phyloP scores from a whole-genome alignment of 2,329 filamentous ascomycete species.

The Penicillium brasilianum region DNA sequence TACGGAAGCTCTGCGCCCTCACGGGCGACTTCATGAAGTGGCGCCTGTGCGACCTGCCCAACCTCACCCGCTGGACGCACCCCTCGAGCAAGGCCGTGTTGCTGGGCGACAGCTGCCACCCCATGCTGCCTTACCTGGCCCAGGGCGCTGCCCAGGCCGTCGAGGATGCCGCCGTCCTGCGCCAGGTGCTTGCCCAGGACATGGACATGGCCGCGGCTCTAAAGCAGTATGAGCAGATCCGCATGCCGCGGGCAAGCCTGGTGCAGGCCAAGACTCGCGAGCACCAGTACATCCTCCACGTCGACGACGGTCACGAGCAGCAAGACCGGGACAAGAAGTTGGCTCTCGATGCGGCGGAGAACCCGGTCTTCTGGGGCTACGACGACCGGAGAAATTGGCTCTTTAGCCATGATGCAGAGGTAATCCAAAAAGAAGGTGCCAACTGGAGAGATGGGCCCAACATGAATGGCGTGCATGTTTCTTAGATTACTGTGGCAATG shows the following conservation, averaged over 20 bases:
- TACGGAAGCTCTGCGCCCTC: slow-evolving; percentile 43
- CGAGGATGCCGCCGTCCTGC: slow-evolving; percentile 68
- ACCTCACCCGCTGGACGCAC: slow-evolving; percentile 63
- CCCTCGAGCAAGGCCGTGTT: slow-evolving; percentile 58
- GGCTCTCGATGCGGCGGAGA: slow-evolving; percentile 22
- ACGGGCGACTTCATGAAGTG: slow-evolving; percentile 66
- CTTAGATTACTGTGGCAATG: slow-evolving; percentile 7
- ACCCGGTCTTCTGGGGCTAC: slow-evolving; percentile 23
- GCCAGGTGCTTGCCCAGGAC: slow-evolving; percentile 54
- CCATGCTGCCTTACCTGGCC: slow-evolving; percentile 69
- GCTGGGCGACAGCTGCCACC: slow-evolving; percentile 69
- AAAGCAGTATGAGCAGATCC: slow-evolving; percentile 23
- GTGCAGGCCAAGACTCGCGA: slow-evolving; percentile 25
- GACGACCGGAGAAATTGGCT: slow-evolving; percentile 15
- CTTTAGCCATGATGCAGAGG: slow-evolving; percentile 16
- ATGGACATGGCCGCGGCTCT: slow-evolving; percentile 21
- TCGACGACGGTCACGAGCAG: slow-evolving; percentile 28
- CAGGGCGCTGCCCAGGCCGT: slow-evolving; percentile 72
- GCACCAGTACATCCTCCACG: slow-evolving; percentile 30
- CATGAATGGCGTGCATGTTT: slow-evolving; percentile 1
- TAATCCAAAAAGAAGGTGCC: slow-evolving; percentile 13
- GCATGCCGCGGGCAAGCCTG: slow-evolving; percentile 22
- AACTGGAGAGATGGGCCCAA: slow-evolving; percentile 12
- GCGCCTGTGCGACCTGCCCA: slow-evolving; percentile 64
- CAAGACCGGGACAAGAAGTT: slow-evolving; percentile 23